Evolutionary conservation across 75 land plant species (phyloP).

Genomic region (Sequoia sempervirens): DNA sequence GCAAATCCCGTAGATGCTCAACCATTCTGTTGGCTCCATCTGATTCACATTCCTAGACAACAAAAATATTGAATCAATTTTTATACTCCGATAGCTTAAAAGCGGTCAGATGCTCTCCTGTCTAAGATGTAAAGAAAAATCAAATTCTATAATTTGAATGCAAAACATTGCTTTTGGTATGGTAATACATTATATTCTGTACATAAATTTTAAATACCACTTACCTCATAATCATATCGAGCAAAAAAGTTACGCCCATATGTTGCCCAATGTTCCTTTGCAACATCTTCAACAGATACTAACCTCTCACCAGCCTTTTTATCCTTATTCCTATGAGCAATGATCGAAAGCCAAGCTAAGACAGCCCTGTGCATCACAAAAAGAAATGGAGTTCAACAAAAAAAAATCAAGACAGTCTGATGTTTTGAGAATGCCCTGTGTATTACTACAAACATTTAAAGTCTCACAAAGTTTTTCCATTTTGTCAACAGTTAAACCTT

Average conservation of each 20-base stretch:
- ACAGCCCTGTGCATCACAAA: slow-evolving; percentile 66
- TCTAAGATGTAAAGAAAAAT: neutral
- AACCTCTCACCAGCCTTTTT: slow-evolving; percentile 65
- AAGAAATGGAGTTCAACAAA: neutral
- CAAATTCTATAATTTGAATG: neutral
- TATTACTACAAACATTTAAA: neutral
- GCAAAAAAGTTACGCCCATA: slow-evolving; percentile 93
- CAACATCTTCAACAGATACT: slow-evolving; percentile 80
- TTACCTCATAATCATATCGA: slow-evolving; percentile 94
- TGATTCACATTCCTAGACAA: slow-evolving; percentile 77
- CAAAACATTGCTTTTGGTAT: neutral
- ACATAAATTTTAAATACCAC: neutral
- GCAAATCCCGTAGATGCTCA: slow-evolving; percentile 57
- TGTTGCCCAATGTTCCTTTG: slow-evolving; percentile 66
- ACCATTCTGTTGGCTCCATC: slow-evolving; percentile 83
- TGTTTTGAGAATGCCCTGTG: neutral
- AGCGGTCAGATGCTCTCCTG: neutral
- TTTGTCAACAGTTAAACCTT: neutral
- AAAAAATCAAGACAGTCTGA: neutral
- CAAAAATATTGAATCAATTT: neutral
- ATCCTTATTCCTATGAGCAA: slow-evolving; percentile 75
- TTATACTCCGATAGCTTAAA: neutral
- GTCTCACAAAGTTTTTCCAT: neutral
- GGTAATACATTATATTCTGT: neutral
- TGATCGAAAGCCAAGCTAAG: slow-evolving; percentile 86